Percentiles rank a stretch among this genome's conserved stretches.
phyloP scores from a whole-genome alignment of 345 rosid species.

The Eucalyptus pauciflora region DNA sequence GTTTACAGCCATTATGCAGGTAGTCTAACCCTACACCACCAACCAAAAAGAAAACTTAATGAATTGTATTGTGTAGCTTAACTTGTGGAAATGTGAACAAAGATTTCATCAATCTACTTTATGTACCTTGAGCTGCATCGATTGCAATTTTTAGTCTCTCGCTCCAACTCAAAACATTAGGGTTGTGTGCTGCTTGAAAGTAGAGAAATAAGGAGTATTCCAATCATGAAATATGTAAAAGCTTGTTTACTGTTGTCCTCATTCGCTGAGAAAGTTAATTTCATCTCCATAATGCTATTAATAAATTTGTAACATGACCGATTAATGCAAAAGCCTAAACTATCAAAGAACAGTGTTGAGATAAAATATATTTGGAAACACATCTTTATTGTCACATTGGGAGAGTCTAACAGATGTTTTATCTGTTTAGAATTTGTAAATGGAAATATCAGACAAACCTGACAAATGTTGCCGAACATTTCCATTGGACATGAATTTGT shows the following conservation, averaged over 20 bases:
- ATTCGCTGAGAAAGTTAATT: neutral
- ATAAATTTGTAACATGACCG: neutral
- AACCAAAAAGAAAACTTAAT: neutral
- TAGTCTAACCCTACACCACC: too few species aligned
- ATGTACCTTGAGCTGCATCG: conserved; percentile 27
- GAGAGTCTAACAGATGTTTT: neutral
- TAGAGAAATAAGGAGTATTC: neutral
- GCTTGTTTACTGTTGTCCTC: neutral
- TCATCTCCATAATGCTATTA: neutral
- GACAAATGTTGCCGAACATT: conserved; percentile 9
- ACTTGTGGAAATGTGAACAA: neutral
- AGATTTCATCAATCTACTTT: neutral
- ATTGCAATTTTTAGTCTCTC: conserved; percentile 24
- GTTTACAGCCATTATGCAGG: too few species aligned
- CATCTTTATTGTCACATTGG: neutral
- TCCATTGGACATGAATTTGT: conserved; percentile 27
- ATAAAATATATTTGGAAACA: neutral
- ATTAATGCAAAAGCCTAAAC: neutral
- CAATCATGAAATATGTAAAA: neutral
- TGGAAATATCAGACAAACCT: neutral
- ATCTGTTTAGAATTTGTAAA: neutral
- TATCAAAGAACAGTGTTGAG: neutral
- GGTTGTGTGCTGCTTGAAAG: neutral
- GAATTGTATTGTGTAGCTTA: neutral
- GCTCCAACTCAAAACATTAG: neutral